Conservation (phyloP, 371 early-diverging fungal genomes). For the Thermomucor indicae-seudaticae region DNA sequence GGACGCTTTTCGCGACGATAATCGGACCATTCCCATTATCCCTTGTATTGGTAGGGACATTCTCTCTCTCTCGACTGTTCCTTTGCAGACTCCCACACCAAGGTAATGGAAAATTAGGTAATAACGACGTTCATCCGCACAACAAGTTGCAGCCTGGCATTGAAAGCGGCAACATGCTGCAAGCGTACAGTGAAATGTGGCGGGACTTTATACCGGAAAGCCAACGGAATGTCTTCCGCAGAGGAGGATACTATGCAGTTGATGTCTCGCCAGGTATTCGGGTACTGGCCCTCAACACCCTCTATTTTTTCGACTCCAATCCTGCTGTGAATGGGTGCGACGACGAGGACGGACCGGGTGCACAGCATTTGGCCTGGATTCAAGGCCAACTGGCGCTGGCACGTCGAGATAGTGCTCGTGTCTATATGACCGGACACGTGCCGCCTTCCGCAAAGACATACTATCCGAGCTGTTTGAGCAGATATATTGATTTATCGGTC, state of each 20-base stretch:
- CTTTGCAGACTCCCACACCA: conserved; percentile 16
- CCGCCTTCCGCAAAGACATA: conserved; percentile 47
- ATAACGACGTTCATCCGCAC: conserved; percentile 79
- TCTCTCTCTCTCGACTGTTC: not conserved
- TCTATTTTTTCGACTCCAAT: conserved; percentile 67
- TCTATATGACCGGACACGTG: conserved; percentile 75
- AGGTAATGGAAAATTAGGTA: conserved; percentile 41
- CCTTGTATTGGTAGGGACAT: conserved; percentile 35
- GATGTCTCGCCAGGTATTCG: conserved; percentile 46
- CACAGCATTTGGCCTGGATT: conserved; percentile 70
- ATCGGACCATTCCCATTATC: conserved; percentile 36
- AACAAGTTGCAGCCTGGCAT: conserved; percentile 27
- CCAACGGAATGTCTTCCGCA: conserved; percentile 53
- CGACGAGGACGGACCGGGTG: conserved; percentile 51
- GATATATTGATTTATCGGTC: conserved; percentile 54
- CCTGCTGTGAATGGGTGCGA: conserved; percentile 60
- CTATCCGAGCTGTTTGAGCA: conserved; percentile 40
- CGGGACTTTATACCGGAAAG: conserved; percentile 47
- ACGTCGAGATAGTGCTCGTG: conserved; percentile 30
- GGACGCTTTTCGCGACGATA: conserved; percentile 9
- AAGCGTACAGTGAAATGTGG: conserved; percentile 51
- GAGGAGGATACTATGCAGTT: conserved; percentile 66
- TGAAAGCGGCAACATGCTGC: conserved; percentile 16
- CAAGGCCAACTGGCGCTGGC: conserved; percentile 49
- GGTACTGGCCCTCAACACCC: conserved; percentile 62